Evolutionary conservation across 495 filamentous ascomycete species (phyloP).

Genomic region (Lichenothelia convexa): DNA sequence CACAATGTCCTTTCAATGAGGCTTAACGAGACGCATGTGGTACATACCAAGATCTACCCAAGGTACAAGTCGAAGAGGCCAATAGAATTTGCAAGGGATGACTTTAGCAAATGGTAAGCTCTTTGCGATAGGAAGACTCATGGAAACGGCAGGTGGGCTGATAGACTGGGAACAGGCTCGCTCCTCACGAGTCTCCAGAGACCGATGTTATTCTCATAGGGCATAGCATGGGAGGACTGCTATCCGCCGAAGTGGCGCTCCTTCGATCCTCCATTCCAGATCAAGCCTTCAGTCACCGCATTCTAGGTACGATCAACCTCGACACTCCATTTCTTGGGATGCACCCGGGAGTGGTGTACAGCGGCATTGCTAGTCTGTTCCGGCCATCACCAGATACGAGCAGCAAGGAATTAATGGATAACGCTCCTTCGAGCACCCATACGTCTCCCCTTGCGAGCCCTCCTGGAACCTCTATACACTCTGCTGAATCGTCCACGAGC

Average conservation of each 20-base stretch:
- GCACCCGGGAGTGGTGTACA: conserved; percentile 69
- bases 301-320: conserved; percentile 67
- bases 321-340: conserved; percentile 80
- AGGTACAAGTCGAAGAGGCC: conserved; percentile 68
- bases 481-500: no score
- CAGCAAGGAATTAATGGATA: no score
- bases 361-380: conserved; percentile 64
- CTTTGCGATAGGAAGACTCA: no score
- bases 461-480: no score
- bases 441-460: no score
- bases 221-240: conserved; percentile 77
- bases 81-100: conserved; percentile 53
- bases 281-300: conserved; percentile 46
- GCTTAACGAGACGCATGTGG: conserved; percentile 50
- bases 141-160: no score
- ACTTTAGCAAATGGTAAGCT: conserved; percentile 64
- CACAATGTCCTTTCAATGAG: conserved; percentile 56
- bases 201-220: conserved; percentile 75
- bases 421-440: no score
- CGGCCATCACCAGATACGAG: conserved; percentile 25
- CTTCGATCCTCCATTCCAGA: conserved; percentile 17
- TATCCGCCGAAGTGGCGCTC: conserved; percentile 64
- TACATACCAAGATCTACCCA: conserved; percentile 86
- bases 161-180: conserved; percentile 32
- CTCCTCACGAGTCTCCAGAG: conserved; percentile 51